Conservation (phyloP, 2,329 filamentous ascomycete species). For the Ophiostoma australiae region DNA sequence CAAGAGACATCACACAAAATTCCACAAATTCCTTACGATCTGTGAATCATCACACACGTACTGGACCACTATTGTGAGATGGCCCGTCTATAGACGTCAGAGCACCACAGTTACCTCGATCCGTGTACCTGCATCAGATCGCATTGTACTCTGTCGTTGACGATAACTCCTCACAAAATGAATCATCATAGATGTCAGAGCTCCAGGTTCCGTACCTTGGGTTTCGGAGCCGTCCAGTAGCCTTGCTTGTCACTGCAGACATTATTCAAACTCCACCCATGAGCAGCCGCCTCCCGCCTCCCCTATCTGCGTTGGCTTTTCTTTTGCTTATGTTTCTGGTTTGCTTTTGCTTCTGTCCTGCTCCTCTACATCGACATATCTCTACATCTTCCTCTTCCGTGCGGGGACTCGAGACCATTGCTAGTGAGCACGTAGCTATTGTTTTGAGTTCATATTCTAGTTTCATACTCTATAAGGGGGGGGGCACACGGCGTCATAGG, state of each 20-base stretch:
- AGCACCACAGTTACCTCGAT: slow-evolving; percentile 12
- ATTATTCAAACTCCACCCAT: slow-evolving; percentile 1
- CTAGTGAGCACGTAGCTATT: slow-evolving; percentile 7
- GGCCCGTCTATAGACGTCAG: not conserved
- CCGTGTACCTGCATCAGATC: slow-evolving; percentile 11
- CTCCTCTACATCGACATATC: not conserved
- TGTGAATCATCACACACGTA: slow-evolving; percentile 1
- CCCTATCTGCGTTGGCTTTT: no score
- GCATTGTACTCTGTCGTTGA: not conserved
- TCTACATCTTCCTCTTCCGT: not conserved
- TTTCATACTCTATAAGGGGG: not conserved
- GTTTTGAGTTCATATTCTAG: not conserved
- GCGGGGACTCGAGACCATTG: not conserved
- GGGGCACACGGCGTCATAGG: not conserved
- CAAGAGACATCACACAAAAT: no score
- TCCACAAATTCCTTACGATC: not conserved
- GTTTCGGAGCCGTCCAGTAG: not conserved
- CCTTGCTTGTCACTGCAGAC: not conserved
- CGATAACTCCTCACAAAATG: not conserved
- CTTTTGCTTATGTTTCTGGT: not conserved
- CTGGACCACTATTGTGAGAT: not conserved
- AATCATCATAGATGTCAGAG: not conserved
- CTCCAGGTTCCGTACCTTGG: not conserved
- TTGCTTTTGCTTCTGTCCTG: not conserved
- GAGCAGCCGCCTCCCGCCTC: not conserved